These are phyloP conservation scores for Brachypodium distachyon DNA, from an alignment of 202 grass and related monocot species.

Conservation along the genomic window DNA sequence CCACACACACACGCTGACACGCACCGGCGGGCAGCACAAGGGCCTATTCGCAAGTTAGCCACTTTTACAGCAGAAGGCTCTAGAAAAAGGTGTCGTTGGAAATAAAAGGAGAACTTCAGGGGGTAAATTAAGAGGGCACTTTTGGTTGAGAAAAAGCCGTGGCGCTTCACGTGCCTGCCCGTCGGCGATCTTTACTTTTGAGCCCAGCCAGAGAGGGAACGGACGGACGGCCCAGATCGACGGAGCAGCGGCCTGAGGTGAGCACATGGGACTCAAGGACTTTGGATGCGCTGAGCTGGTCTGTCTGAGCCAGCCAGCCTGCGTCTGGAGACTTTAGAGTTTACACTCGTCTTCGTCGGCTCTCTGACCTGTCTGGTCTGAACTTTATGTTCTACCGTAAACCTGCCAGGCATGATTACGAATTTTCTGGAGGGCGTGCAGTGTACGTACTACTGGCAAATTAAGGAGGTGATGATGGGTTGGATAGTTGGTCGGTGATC, in stretches of 20 bases:
- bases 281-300: slow-evolving; percentile 25
- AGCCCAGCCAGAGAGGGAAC: neutral
- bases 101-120: neutral
- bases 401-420: neutral
- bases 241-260: neutral
- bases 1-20: neutral
- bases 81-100: neutral
- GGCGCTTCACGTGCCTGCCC: slow-evolving; percentile 33
- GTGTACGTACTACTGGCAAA: neutral
- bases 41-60: neutral
- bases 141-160: neutral
- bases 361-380: slow-evolving; percentile 29
- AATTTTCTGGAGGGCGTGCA: neutral
- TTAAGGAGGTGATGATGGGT: neutral
- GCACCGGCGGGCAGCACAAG: neutral
- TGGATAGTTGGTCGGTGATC: neutral
- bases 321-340: neutral
- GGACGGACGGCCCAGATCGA: slow-evolving; percentile 3
- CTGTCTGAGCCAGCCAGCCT: neutral
- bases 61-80: neutral
- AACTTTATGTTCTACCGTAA: neutral
- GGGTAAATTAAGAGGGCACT: neutral
- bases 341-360: no score
- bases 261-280: slow-evolving; percentile 14
- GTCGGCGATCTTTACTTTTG: slow-evolving; percentile 1